Evolutionary conservation across 768 basidiomycete species (phyloP).

Genomic region (Rhodosporidiobolus sp.): DNA sequence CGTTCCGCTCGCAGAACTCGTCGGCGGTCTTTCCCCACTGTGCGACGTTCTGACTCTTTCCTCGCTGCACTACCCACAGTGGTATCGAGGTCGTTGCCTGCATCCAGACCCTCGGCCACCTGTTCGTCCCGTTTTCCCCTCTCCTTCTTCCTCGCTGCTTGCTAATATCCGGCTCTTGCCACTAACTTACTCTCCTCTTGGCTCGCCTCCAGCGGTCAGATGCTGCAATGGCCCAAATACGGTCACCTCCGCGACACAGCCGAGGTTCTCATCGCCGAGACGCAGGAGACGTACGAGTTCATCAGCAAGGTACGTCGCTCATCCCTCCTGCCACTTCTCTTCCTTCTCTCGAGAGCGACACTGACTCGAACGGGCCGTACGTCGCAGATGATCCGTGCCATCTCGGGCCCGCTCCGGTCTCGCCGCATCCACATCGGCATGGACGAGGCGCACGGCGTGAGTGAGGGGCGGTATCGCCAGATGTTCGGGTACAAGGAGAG

Average conservation of each 20-base stretch:
- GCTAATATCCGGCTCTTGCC: too few relatives aligned
- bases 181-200: not conserved
- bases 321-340: not conserved
- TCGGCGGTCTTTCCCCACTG: too few relatives aligned
- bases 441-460: constrained; percentile 42
- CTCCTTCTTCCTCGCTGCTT: too few relatives aligned
- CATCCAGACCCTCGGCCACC: constrained; percentile 44
- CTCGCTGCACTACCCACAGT: not conserved
- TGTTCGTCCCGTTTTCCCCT: not conserved
- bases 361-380: not conserved
- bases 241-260: constrained; percentile 38
- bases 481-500: constrained; percentile 39
- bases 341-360: too few relatives aligned
- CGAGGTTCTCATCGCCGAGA: constrained; percentile 39
- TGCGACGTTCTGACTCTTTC: not conserved
- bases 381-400: constrained; percentile 39
- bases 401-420: constrained; percentile 29
- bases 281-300: constrained; percentile 38
- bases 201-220: constrained; percentile 28
- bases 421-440: constrained; percentile 41
- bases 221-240: constrained; percentile 44
- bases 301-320: constrained; percentile 37
- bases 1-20: not conserved
- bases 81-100: constrained; percentile 42
- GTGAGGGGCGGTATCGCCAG: constrained; percentile 38